Base-by-base conservation (phyloP, 2,329 filamentous ascomycete species). In the Biscogniauxia marginata region DNA sequence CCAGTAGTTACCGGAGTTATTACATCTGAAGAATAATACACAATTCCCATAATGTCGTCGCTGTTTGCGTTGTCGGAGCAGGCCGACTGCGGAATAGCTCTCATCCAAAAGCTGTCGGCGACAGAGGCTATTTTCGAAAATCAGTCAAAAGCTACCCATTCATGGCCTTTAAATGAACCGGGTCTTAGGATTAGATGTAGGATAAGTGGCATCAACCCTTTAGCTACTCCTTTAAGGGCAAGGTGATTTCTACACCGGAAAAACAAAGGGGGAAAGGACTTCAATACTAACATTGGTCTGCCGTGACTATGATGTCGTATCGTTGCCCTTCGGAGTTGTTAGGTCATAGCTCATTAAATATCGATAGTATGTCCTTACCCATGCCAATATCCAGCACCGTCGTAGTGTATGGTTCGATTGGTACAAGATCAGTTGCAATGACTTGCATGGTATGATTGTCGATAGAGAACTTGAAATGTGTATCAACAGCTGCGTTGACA, bases 381-480 rank as follows among this genome's bases (percentile, higher is more conserved):
- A 67, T 67, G 8, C 56, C 65, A 22, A 69, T 59, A 22, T 73
- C 71, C 3, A 84, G 50, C 19, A 71, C 72, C 0, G 75, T 74
- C 0, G 81, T 77, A 0, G 68, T 68, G 56, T 81, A 86, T 0
- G 84, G 84, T 39, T 75, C 61, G 18, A 87, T 75, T 3, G 83
- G 81, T 0, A 86, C 81, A 3, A 86, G 70, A 55, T 85, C 84
- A 13, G 70, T 74, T 0, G 77, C 76, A 46, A 87, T 82, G 34
- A 87, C 81, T 0, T 74, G 79, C 62, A 87, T 69, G 1, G 63
- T 75, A 66, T 87, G 84, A 39, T 78, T 75, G 63, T 83, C 80
- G 55, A 83, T 80, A 48, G 71, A 74, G 63, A 83, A 82, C 50
- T 75, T 72, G 64, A 74, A 73, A 52, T 72, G 70, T 0, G 67